Conservation (phyloP, 2,329 filamentous ascomycete species). For the Xylaria multiplex region DNA sequence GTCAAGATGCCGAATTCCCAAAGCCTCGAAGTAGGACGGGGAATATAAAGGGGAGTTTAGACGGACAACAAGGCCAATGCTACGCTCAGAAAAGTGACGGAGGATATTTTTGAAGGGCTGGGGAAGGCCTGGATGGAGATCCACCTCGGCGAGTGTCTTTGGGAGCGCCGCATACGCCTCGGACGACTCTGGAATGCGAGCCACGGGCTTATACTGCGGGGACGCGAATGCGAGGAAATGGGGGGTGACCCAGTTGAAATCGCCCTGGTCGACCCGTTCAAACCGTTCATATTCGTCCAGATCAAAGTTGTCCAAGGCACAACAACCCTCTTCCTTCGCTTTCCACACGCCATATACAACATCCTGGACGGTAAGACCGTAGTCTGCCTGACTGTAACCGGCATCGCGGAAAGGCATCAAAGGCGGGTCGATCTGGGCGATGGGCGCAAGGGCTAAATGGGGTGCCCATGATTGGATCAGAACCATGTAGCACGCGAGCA, state of each 20-base stretch:
- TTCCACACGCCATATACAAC: constrained; percentile 99
- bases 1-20: constrained; percentile 94
- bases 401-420: constrained; percentile 99
- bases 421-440: constrained; percentile 95
- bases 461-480: constrained; percentile 98
- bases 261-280: constrained; percentile 95
- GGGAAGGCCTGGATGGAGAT: constrained; percentile 75
- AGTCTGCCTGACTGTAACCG: constrained; percentile 98
- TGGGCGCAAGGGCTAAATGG: constrained; percentile 92
- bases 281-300: constrained; percentile 97
- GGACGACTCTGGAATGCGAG: constrained; percentile 76
- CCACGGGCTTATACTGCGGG: constrained; percentile 82
- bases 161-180: constrained; percentile 80
- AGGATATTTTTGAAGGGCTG: constrained; percentile 96
- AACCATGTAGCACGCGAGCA: constrained; percentile 98
- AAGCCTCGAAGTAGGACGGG: constrained; percentile 93
- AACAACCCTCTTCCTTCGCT: constrained; percentile 94
- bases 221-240: constrained; percentile 97
- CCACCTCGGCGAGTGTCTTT: constrained; percentile 77
- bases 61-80: constrained; percentile 92
- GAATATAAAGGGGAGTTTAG: constrained; percentile 97
- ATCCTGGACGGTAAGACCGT: constrained; percentile 93
- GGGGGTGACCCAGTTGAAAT: constrained; percentile 99
- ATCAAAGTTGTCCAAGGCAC: constrained; percentile 91
- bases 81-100: constrained; percentile 84